phyloP scores from a whole-genome alignment of 2,329 filamentous ascomycete genomes.

The Xylaria sp. region DNA sequence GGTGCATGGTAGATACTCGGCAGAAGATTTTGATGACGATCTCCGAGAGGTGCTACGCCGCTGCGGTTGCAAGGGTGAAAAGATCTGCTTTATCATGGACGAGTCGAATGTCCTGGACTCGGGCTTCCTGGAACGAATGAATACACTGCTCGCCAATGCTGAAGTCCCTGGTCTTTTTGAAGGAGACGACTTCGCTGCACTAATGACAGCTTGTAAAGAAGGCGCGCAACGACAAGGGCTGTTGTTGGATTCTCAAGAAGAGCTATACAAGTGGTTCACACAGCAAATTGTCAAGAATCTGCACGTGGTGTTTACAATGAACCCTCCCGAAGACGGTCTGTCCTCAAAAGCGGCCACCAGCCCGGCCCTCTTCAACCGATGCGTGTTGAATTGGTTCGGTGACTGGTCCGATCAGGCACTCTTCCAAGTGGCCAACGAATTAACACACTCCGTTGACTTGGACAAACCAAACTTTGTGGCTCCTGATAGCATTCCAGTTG shows the following conservation, averaged over 20 bases:
- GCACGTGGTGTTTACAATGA: constrained; percentile 99
- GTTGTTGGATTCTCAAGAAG: constrained; percentile 95
- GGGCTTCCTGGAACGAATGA: constrained; percentile 99
- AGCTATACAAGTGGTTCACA: constrained; percentile 99
- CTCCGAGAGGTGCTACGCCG: constrained; percentile 91
- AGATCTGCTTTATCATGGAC: constrained; percentile 99
- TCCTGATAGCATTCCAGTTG: constrained; percentile 91
- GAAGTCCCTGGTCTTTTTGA: constrained; percentile 99
- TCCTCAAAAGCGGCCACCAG: constrained; percentile 97
- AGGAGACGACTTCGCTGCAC: constrained; percentile 96
- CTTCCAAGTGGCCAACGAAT: constrained; percentile 95
- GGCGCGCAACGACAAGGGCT: constrained; percentile 95
- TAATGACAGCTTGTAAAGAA: constrained; percentile 99
- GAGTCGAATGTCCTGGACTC: constrained; percentile 98
- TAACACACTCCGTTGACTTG: constrained; percentile 95
- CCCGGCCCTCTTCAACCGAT: constrained; percentile 98
- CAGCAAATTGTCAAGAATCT: constrained; percentile 99
- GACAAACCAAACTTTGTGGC: constrained; percentile 87
- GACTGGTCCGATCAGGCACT: constrained; percentile 99
- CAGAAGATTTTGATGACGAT: constrained; percentile 98
- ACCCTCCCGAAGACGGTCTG: constrained; percentile 93
- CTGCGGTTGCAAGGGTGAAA: constrained; percentile 97
- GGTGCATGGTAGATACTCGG: constrained; percentile 97
- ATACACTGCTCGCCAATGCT: constrained; percentile 97
- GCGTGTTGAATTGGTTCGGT: constrained; percentile 99